These are phyloP conservation scores for Botrytis tulipae DNA, from an alignment of 2,329 filamentous ascomycete genomes.

Conservation along the genomic window DNA sequence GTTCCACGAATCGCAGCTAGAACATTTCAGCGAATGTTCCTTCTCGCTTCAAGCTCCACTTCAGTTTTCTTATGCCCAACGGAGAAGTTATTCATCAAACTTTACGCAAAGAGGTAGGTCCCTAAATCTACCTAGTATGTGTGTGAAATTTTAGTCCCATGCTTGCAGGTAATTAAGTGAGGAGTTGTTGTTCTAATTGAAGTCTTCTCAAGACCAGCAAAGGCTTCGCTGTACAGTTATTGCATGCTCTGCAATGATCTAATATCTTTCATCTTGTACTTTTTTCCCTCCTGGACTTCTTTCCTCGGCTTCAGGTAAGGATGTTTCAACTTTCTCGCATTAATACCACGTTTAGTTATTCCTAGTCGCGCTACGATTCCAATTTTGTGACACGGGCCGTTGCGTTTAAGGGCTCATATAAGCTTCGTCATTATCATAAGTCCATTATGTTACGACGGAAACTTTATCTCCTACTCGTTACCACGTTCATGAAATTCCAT, in stretches of 20 bases:
- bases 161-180: background rate
- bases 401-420: slow-evolving; percentile 19
- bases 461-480: slow-evolving; percentile 18
- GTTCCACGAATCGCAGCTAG: slow-evolving; percentile 1
- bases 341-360: slow-evolving; percentile 13
- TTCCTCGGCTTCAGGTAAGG: slow-evolving; percentile 4
- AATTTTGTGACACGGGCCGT: slow-evolving; percentile 19
- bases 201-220: slow-evolving; percentile 2
- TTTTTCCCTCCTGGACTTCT: background rate
- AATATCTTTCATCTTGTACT: background rate
- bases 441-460: slow-evolving; percentile 7
- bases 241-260: slow-evolving; percentile 1
- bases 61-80: background rate
- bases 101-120: slow-evolving; percentile 17
- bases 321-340: slow-evolving; percentile 9
- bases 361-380: slow-evolving; percentile 7
- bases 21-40: slow-evolving; percentile 16
- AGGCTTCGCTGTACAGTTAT: background rate
- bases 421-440: slow-evolving; percentile 15
- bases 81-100: background rate
- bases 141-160: slow-evolving; percentile 1
- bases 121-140: background rate
- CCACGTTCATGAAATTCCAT: slow-evolving; percentile 15
- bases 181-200: background rate
- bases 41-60: slow-evolving; percentile 9